Base-by-base conservation (phyloP, 2,329 filamentous ascomycete species). In the Delphinella strobiligena region DNA sequence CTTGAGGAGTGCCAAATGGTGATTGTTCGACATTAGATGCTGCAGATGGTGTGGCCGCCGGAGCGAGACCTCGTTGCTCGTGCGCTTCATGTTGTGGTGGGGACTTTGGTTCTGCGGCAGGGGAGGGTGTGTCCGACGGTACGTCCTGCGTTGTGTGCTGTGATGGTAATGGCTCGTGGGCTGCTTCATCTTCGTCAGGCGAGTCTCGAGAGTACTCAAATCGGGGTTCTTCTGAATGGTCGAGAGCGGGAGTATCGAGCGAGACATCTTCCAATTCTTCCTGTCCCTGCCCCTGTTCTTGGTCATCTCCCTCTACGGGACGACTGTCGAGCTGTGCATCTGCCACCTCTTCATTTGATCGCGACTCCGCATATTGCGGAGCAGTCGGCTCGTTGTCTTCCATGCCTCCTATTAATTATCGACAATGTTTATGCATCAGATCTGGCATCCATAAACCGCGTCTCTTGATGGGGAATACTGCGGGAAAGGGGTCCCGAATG, bases 301-400 rank as follows among this genome's bases (percentile, higher is more conserved):
- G n/a, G n/a, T n/a, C n/a, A n/a, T n/a, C n/a, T n/a, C n/a, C n/a
- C n/a, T n/a, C n/a, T n/a, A n/a, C n/a, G n/a, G n/a, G n/a, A n/a
- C n/a, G n/a, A n/a, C n/a, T n/a, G n/a, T n/a, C n/a, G 22, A 7
- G 12, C 7, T 27, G 22, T 27, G 22, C 22, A 7, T 27, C 22
- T 27, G 22, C 7, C 22, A 27, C 22, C 7, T 27, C 12, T 27
- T 12, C 22, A 7, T 27, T 12, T 19, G 34, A 24, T 27, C 33
- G n/a, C 14, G 24, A 17, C 31, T 40, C 37, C 37, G 5, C 18
- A 19, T 33, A 8, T 19, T 38, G 41, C 38, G 36, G 41, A 43
- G 41, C 41, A 39, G 31, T 36, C 15, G 32, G 36, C 37, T 43
- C 41, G 7, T 10, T 40, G 16, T 43, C 41, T 35, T 36, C 37